phyloP scores from a whole-genome alignment of 441 rosid species.

The Populus hybrid region DNA sequence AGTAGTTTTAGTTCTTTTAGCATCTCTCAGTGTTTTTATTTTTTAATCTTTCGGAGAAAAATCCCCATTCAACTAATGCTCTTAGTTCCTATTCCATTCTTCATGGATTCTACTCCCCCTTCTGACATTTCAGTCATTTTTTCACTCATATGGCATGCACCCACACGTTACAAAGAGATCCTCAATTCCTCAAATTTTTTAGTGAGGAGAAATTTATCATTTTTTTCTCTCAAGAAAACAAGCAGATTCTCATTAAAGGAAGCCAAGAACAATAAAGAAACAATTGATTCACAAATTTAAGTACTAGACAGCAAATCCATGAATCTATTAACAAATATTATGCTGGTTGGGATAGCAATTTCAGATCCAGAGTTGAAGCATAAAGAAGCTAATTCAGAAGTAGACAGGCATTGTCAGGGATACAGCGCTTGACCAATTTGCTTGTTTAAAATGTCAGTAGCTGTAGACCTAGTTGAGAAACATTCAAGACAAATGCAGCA shows the following conservation, averaged over 20 bases:
- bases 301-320: neutral
- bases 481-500: neutral
- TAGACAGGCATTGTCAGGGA: neutral
- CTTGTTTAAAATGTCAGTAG: neutral
- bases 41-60: neutral
- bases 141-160: neutral
- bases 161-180: neutral
- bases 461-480: neutral
- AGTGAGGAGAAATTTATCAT: neutral
- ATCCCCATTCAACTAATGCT: neutral
- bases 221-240: neutral
- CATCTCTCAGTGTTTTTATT: neutral
- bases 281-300: too few relatives aligned
- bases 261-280: neutral
- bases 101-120: neutral
- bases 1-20: neutral
- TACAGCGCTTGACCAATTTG: neutral
- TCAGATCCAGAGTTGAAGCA: neutral
- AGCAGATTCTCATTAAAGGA: neutral
- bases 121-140: neutral
- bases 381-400: neutral
- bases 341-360: neutral
- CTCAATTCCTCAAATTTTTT: neutral
- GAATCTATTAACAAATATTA: neutral
- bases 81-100: neutral